phyloP scores from a whole-genome alignment of 2,329 filamentous ascomycete genomes.

The Trichoderma semiorbis region DNA sequence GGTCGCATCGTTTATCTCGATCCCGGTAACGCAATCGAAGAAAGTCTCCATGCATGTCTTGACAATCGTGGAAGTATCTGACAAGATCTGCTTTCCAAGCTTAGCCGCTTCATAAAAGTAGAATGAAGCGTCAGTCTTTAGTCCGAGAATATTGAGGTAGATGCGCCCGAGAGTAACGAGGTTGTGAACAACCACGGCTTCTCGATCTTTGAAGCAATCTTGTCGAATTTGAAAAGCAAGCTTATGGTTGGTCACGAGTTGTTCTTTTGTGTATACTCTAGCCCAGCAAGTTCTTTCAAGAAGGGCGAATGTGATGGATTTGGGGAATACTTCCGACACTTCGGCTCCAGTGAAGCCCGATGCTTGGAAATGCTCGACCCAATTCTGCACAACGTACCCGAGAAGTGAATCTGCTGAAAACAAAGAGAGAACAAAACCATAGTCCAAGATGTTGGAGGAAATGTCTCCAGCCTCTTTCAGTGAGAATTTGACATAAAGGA shows the following conservation, averaged over 20 bases:
- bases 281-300: neutral
- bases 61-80: constrained; percentile 32
- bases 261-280: neutral
- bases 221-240: neutral
- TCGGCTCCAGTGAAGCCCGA: constrained; percentile 31
- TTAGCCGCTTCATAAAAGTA: constrained; percentile 37
- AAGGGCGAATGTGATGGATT: neutral
- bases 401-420: constrained; percentile 31
- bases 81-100: constrained; percentile 32
- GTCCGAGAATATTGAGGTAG: constrained; percentile 27
- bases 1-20: neutral
- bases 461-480: neutral
- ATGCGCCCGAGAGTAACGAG: constrained; percentile 33
- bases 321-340: constrained; percentile 6
- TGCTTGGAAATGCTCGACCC: constrained; percentile 35
- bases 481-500: neutral
- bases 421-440: constrained; percentile 25
- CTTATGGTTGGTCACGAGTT: neutral
- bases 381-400: constrained; percentile 35
- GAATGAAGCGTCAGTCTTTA: constrained; percentile 26
- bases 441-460: neutral
- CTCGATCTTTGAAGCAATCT: neutral
- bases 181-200: neutral
- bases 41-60: constrained; percentile 29
- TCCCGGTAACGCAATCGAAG: neutral